Evolutionary conservation across 2,329 filamentous ascomycete species (phyloP), one percentile per base, ranked within the genome.

Genomic region (Paramyrothecium roridum): DNA sequence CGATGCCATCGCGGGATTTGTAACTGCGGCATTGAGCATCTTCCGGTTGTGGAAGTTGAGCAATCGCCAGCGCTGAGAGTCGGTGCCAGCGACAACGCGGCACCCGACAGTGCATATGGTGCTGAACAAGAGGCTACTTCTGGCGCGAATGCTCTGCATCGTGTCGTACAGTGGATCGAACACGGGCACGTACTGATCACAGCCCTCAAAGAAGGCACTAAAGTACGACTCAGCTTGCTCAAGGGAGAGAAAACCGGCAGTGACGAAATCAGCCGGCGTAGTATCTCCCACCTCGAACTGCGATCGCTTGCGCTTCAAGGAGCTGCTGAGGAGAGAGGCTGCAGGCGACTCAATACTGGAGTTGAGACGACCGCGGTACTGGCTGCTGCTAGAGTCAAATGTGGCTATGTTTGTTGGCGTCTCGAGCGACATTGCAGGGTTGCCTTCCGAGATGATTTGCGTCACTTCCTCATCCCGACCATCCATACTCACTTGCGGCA

Each of bases 101-200:
- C 78, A 80, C 2, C 80, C 81, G 22, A 81, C 74, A 2, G 78
- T 76, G 54, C 80, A 77, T 8, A 83, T 79, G 1, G 75, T 72
- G 58, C 80, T 78, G 50, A 83, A 76, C 0, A 84, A 67, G 17
- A 83, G 73, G 3, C 73, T 72, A 53, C 78, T 82, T 13, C 80
- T 71, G 10, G 67, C 63, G 17, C 75, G 68, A 2, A 83, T 71
- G 0, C 75, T 77, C 1, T 72, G 62, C 50, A 81, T 73, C 0
- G 74, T 76, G 57, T 83, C 80, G 37, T 70, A 65, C 16, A 17
- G 16, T 0, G 63, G 62, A 37, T 68, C 62, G 19, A 68, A 43
- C 6, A 43, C 37, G 16, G 37, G 37, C 6, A 43, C 37, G n/a
- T 17, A 43, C 37, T 43, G 37, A 43, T 43, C 37, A 43, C 37